A percentile compares a stretch with the other conserved stretches of the same genome.
phyloP scores from a whole-genome alignment of 2,329 filamentous ascomycete species.

The Teratosphaeria nubilosa region DNA sequence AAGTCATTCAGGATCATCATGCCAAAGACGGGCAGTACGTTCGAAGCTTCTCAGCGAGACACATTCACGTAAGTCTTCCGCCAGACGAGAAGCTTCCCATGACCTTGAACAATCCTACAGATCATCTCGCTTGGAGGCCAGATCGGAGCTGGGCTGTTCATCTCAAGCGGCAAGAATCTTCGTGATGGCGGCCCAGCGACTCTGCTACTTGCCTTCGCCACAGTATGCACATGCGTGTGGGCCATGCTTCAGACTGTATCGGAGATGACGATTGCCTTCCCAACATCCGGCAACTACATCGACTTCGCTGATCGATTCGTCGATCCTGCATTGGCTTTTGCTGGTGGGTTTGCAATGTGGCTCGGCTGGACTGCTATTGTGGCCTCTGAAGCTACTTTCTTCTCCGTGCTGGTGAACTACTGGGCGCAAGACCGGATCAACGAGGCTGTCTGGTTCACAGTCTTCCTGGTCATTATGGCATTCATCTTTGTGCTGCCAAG shows the following conservation, averaged over 20 bases:
- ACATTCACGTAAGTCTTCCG: constrained; percentile 6
- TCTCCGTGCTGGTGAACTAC: constrained; percentile 18
- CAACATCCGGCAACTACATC: constrained; percentile 29
- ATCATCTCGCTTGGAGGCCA: constrained; percentile 21
- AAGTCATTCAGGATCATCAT: neutral
- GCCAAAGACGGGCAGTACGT: constrained; percentile 5
- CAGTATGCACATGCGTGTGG: constrained; percentile 23
- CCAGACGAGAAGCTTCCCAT: neutral
- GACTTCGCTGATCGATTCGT: constrained; percentile 30
- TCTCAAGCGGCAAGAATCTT: constrained; percentile 37
- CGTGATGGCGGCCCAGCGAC: constrained; percentile 38
- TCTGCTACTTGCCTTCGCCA: constrained; percentile 25
- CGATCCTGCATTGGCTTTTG: constrained; percentile 30
- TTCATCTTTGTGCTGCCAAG: neutral
- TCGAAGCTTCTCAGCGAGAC: constrained; percentile 5
- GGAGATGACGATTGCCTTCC: constrained; percentile 31
- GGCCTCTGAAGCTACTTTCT: constrained; percentile 32
- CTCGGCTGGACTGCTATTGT: constrained; percentile 19
- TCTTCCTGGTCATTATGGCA: constrained; percentile 63
- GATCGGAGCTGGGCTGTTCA: constrained; percentile 44
- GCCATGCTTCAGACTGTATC: constrained; percentile 24
- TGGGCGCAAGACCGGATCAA: constrained; percentile 32
- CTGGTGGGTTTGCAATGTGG: constrained; percentile 28
- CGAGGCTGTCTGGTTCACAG: constrained; percentile 65
- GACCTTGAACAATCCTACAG: constrained; percentile 5